Base-by-base conservation (phyloP, 1,284 basidiomycete species). In the Fomitiporia mediterranea region DNA sequence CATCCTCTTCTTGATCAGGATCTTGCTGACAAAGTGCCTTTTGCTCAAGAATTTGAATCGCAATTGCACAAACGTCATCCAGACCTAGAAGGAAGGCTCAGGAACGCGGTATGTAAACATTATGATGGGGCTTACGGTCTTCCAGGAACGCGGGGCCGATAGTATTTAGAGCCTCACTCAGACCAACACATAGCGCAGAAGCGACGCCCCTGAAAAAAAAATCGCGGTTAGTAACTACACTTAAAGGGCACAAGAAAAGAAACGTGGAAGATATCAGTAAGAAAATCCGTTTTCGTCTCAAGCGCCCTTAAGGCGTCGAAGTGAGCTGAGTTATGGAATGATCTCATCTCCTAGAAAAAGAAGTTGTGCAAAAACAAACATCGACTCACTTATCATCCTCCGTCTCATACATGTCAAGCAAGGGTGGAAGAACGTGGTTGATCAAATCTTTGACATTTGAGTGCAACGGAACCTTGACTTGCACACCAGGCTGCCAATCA, bases 1-100 rank as follows among this genome's bases (percentile, higher is more conserved):
- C 91, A 4, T 79, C 78, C 62, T 94, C 93, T 63, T 96, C 95
- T 62, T 91, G 91, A 68, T 98, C 96, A 51, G 94, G 92, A 69
- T 98, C 94, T 69, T 96, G 86, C 73, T 99, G 97, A 72, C 95
- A 97, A 62, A 92, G 80, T 0, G 93, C 91, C 74, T 95, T 95
- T 71, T 94, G 89, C 68, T 94, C 91, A 39, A 98, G 79, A 62
- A 98, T 84, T 65, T 91, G 84, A 55, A 87, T 76, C 39, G 91
- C 85, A 58, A 94, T 88, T 55, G 76, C 83, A 67, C 85, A 92
- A 61, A 96, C 81, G 55, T 80, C 74, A 57, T 97, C 91, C 47
- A 94, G 78, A 62, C 88, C 92, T 92, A 64, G 44, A 39, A 32
- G 42, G 50, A 57, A 51, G 34, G 21, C 62, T 57, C 40, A 56